A percentile compares a stretch with the other conserved stretches of the same genome.
Evolutionary conservation across 2,329 filamentous ascomycete species (phyloP).

Genomic region (Trichoderma gracile): DNA sequence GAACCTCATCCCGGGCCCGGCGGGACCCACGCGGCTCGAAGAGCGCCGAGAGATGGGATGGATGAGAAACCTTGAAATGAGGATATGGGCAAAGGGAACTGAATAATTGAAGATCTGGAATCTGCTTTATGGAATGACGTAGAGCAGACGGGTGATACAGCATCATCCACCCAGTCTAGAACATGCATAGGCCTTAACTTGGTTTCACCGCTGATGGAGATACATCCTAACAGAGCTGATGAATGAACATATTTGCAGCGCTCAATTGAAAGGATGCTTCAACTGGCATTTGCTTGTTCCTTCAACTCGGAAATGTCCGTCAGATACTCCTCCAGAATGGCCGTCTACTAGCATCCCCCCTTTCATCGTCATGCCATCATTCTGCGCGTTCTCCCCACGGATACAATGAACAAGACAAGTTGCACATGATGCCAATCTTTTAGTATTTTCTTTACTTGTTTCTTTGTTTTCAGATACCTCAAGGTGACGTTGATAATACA

Average conservation of each 20-base stretch:
- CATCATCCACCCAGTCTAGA: too few species aligned
- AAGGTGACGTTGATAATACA: background rate
- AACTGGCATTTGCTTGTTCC: too few species aligned
- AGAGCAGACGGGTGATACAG: too few species aligned
- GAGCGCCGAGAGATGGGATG: background rate
- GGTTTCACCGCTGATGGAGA: background rate
- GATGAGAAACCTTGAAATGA: too few species aligned
- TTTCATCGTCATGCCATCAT: background rate
- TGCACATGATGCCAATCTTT: background rate
- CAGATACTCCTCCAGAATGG: too few species aligned
- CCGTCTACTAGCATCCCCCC: too few species aligned
- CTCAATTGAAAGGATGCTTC: background rate
- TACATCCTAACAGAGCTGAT: background rate
- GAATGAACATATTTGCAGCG: background rate
- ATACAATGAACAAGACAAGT: background rate
- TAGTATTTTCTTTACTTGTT: background rate
- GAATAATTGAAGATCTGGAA: background rate
- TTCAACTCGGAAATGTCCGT: too few species aligned
- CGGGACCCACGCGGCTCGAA: conserved; percentile 7
- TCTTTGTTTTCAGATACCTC: background rate
- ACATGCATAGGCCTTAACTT: too few species aligned
- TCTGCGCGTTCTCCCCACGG: background rate
- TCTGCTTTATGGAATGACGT: too few species aligned
- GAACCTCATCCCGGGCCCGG: background rate
- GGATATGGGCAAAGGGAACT: too few species aligned